Evolutionary conservation across 2,329 filamentous ascomycete species (phyloP).

Genomic region (Aspergillus fumigatus): DNA sequence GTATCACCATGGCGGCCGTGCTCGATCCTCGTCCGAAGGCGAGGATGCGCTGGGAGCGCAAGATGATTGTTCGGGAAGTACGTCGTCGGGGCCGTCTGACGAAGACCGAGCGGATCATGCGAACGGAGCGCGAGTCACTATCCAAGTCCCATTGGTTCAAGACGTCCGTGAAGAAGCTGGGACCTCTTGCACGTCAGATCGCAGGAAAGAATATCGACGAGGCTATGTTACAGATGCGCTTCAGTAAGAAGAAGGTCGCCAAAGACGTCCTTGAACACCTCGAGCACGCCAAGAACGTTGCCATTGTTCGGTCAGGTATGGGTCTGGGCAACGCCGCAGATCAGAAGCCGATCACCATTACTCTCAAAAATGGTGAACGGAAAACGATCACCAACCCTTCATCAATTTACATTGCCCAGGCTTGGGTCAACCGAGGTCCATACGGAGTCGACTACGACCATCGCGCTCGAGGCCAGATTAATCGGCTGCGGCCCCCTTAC

Average conservation of each 20-base stretch:
- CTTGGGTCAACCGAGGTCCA: conserved; percentile 80
- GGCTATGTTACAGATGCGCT: conserved; percentile 90
- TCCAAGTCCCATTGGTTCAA: conserved; percentile 68
- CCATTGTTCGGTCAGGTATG: conserved; percentile 79
- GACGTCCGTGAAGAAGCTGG: conserved; percentile 88
- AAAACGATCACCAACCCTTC: conserved; percentile 68
- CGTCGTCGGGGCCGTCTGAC: conserved; percentile 63
- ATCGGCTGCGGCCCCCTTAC: conserved; percentile 64
- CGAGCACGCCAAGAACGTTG: conserved; percentile 74
- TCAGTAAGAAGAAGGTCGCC: conserved; percentile 89
- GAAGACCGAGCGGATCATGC: conserved; percentile 62
- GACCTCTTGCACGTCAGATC: conserved; percentile 80
- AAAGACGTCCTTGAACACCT: conserved; percentile 74
- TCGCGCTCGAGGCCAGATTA: conserved; percentile 69
- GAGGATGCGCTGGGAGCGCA: conserved; percentile 73
- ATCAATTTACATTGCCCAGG: conserved; percentile 84
- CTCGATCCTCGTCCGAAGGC: conserved; percentile 71
- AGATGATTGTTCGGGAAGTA: conserved; percentile 75
- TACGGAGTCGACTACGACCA: conserved; percentile 61
- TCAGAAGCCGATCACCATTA: conserved; percentile 53
- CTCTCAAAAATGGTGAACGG: conserved; percentile 69
- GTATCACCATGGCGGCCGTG: conserved; percentile 55
- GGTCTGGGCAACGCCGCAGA: conserved; percentile 51
- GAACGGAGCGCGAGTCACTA: conserved; percentile 56
- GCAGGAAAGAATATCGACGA: conserved; percentile 90